Evolutionary conservation across 2,329 filamentous ascomycete genomes (phyloP).

Genomic region (Aspergillus texensis): DNA sequence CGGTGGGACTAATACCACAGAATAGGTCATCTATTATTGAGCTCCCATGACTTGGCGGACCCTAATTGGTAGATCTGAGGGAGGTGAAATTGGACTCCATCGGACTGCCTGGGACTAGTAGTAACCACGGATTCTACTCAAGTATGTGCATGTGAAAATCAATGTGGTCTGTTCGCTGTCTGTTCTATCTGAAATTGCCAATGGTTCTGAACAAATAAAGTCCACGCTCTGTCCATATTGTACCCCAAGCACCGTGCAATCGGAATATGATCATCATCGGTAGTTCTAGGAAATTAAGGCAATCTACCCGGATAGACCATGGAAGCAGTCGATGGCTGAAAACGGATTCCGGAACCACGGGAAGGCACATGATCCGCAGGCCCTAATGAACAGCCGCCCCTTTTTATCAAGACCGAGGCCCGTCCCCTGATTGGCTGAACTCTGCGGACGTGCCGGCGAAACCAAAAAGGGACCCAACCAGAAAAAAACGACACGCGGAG

Average conservation of each 20-base stretch:
- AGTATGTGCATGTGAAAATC: constrained; percentile 2
- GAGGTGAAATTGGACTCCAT: constrained; percentile 1
- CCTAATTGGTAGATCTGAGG: constrained; percentile 1
- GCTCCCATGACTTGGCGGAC: not conserved
- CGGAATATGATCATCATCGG: too few species aligned
- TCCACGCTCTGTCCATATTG: too few species aligned
- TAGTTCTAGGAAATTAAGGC: too few species aligned
- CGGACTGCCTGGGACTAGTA: not conserved
- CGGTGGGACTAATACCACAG: not conserved
- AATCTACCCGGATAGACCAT: too few species aligned
- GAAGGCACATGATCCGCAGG: constrained; percentile 20
- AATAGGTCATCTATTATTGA: not conserved
- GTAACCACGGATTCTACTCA: not conserved
- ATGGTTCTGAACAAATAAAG: too few species aligned
- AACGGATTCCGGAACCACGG: not conserved
- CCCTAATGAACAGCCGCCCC: constrained; percentile 17
- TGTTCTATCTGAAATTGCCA: not conserved
- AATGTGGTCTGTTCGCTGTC: not conserved
- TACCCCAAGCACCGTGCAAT: too few species aligned
- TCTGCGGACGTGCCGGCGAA: constrained; percentile 28
- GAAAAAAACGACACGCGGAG: constrained; percentile 7
- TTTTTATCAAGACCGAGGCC: constrained; percentile 28
- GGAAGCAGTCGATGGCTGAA: too few species aligned
- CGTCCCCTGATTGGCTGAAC: constrained; percentile 28
- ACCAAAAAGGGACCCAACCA: constrained; percentile 21